Conservation (phyloP, 176 grass and related monocot species). For the Paspalum vaginatum region DNA sequence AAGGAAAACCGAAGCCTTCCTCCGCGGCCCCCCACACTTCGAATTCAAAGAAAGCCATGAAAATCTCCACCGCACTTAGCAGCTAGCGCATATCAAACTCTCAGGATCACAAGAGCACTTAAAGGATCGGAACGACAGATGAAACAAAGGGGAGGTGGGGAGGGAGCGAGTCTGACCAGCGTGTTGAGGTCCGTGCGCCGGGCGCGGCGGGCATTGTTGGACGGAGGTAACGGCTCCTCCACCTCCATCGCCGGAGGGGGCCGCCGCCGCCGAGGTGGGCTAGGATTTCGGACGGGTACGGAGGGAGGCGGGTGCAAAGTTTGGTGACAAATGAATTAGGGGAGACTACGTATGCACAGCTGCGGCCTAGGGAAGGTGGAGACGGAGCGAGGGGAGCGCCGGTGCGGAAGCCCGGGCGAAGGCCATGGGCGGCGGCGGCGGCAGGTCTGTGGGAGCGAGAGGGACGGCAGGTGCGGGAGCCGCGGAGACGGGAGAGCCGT, state of each 20-base stretch:
- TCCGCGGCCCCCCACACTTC: not conserved
- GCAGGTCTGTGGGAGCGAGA: no score
- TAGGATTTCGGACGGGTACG: conserved; percentile 42
- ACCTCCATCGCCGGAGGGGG: conserved; percentile 54
- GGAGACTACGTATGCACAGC: not conserved
- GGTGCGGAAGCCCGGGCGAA: no score
- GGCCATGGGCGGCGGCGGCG: no score
- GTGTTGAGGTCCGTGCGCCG: conserved; percentile 75
- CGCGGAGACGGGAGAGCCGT: no score
- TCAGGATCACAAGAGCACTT: conserved; percentile 8
- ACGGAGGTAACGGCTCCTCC: conserved; percentile 39
- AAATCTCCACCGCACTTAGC: not conserved
- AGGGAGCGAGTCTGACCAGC: conserved; percentile 45
- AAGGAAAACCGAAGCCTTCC: conserved; percentile 23
- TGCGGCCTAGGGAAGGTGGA: no score
- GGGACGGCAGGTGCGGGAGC: no score
- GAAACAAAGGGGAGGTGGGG: not conserved
- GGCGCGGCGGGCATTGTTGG: conserved; percentile 57
- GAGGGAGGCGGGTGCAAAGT: conserved; percentile 45
- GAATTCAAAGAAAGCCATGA: not conserved
- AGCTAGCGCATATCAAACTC: conserved; percentile 3
- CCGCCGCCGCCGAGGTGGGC: conserved; percentile 34
- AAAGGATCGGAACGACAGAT: not conserved
- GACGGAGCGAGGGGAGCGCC: no score
- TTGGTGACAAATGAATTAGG: conserved; percentile 51